A percentile compares a stretch with the other conserved stretches of the same genome.
Conservation (phyloP, 768 basidiomycete species). For the Pisolithus sp. region DNA sequence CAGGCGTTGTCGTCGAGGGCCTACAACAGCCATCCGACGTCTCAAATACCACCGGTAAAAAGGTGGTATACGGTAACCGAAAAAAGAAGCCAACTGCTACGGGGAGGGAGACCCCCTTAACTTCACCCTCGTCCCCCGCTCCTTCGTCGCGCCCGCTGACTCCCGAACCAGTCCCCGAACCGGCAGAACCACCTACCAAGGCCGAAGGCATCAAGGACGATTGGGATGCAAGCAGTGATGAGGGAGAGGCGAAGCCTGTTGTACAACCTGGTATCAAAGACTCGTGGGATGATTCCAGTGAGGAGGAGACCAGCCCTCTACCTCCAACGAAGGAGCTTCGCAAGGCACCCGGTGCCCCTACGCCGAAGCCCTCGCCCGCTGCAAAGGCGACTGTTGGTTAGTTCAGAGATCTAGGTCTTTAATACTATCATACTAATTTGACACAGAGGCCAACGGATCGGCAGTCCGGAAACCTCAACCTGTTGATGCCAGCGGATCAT, state of each 20-base stretch:
- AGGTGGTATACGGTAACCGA: constrained; percentile 74
- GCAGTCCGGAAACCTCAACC: constrained; percentile 11
- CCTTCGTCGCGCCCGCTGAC: constrained; percentile 46
- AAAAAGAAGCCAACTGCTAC: constrained; percentile 64
- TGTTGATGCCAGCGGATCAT: constrained; percentile 18
- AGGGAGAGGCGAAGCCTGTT: constrained; percentile 26
- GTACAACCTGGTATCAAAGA: constrained; percentile 37
- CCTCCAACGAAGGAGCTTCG: neutral
- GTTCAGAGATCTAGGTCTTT: neutral
- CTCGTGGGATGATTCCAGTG: constrained; percentile 68
- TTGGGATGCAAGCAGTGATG: constrained; percentile 47
- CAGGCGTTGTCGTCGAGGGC: constrained; percentile 87
- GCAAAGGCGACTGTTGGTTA: constrained; percentile 4
- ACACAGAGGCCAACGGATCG: constrained; percentile 2
- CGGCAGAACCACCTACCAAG: constrained; percentile 20
- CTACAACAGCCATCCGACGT: constrained; percentile 54
- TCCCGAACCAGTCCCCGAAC: constrained; percentile 18
- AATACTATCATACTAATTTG: neutral
- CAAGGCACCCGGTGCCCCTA: neutral
- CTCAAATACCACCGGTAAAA: constrained; percentile 45
- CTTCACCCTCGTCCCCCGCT: neutral
- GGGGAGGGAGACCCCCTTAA: constrained; percentile 33
- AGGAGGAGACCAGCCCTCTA: constrained; percentile 37
- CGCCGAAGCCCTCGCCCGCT: constrained; percentile 1
- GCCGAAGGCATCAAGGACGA: constrained; percentile 40